Percentiles rank a stretch among this genome's conserved stretches.
These are phyloP conservation scores for Citeromyces matritensis DNA, from an alignment of 805 yeast genomes.

Conservation along the genomic window DNA sequence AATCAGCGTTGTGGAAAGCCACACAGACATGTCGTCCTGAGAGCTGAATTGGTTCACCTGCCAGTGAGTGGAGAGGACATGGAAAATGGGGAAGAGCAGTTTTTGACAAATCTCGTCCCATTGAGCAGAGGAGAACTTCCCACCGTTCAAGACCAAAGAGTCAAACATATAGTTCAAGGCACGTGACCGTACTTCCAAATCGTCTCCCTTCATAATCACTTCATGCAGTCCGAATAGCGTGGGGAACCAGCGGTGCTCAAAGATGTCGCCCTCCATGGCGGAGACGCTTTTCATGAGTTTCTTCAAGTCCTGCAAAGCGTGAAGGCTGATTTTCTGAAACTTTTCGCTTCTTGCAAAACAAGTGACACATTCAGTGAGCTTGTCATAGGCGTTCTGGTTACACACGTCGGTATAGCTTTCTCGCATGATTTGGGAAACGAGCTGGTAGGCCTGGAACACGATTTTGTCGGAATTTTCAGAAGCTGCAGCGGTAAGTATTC, in stretches of 20 bases:
- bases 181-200: constrained; percentile 82
- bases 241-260: constrained; percentile 70
- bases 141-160: constrained; percentile 65
- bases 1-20: constrained; percentile 93
- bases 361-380: constrained; percentile 61
- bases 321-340: constrained; percentile 70
- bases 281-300: constrained; percentile 47
- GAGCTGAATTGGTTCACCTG: constrained; percentile 49
- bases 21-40: constrained; percentile 81
- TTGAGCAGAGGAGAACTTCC: constrained; percentile 52
- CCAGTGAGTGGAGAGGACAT: constrained; percentile 64
- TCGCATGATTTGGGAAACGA: constrained; percentile 45
- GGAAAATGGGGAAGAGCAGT: constrained; percentile 81
- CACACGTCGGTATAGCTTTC: constrained; percentile 49
- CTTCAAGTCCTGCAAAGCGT: constrained; percentile 63
- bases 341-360: constrained; percentile 73
- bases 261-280: constrained; percentile 15
- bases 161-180: constrained; percentile 79
- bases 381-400: constrained; percentile 51
- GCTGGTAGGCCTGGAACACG: constrained; percentile 48
- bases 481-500: constrained; percentile 65
- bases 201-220: constrained; percentile 86
- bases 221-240: constrained; percentile 75
- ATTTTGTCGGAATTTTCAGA: constrained; percentile 37
- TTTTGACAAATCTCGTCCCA: constrained; percentile 77